phyloP scores from a whole-genome alignment of 2,329 filamentous ascomycete species.

The Rutstroemia sp. region DNA sequence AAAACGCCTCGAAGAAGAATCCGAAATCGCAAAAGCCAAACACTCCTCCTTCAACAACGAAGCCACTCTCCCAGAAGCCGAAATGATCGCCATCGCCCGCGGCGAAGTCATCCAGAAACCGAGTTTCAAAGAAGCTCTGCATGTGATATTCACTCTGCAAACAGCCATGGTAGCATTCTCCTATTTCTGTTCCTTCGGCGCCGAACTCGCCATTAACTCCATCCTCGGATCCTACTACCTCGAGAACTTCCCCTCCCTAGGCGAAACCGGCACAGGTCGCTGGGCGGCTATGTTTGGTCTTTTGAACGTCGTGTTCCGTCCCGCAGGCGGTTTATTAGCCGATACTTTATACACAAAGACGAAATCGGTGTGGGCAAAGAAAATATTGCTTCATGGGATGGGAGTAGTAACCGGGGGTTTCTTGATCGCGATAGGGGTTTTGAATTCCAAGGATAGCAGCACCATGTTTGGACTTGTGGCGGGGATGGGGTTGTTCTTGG shows the following conservation, averaged over 20 bases:
- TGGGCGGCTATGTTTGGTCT: slow-evolving; percentile 72
- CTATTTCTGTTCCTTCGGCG: slow-evolving; percentile 58
- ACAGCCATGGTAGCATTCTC: slow-evolving; percentile 47
- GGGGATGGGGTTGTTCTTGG: slow-evolving; percentile 72
- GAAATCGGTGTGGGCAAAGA: slow-evolving; percentile 55
- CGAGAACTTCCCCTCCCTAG: slow-evolving; percentile 50
- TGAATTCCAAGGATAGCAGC: slow-evolving; percentile 51
- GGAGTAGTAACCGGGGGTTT: slow-evolving; percentile 50
- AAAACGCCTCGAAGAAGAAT: slow-evolving; percentile 37
- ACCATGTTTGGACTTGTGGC: slow-evolving; percentile 72
- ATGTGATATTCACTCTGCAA: slow-evolving; percentile 44
- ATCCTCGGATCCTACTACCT: slow-evolving; percentile 52
- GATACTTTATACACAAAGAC: slow-evolving; percentile 32
- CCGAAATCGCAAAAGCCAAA: slow-evolving; percentile 39
- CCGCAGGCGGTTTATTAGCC: slow-evolving; percentile 52
- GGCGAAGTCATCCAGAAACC: slow-evolving; percentile 48
- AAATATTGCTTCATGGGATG: slow-evolving; percentile 50
- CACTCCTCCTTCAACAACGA: slow-evolving; percentile 32
- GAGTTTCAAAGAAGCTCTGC: slow-evolving; percentile 40
- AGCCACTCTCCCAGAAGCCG: slow-evolving; percentile 39
- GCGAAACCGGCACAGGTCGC: slow-evolving; percentile 48
- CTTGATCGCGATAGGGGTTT: slow-evolving; percentile 54
- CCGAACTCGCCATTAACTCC: slow-evolving; percentile 55
- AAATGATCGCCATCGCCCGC: slow-evolving; percentile 46
- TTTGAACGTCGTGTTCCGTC: slow-evolving; percentile 61